Base-by-base conservation (phyloP, 768 basidiomycete species). In the Pulveroboletus sp. region DNA sequence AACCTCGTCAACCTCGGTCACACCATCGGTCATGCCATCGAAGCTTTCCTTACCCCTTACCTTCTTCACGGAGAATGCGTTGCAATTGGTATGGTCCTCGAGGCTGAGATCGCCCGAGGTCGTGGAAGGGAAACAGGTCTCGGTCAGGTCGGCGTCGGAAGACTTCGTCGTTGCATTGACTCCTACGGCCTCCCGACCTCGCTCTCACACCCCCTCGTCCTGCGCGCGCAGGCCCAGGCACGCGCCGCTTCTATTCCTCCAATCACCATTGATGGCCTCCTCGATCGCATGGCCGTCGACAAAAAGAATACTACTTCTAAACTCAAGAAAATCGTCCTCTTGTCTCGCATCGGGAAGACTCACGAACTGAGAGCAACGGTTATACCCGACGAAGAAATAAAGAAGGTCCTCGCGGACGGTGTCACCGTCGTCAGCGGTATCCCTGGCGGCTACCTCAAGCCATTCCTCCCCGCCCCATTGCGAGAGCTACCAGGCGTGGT, bases 1-100 rank as follows among this genome's bases (percentile, higher is more conserved):
- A 97, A 97, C 73, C 84, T 99, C 47, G 95, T 99, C 75, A 99
- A 99, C 71, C 98, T 98, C 63, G 96, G 96, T 1, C 96, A 99
- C 69, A 93, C 89, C 38, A 94, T 99, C 61, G 96, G 96, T 0
- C 96, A 99, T 72, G 96, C 95, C 14, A 94, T 98, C 61, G 96
- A 99, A 71, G 96, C 93, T 8, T 82, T 98, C 35, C 73, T 98
- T 49, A 95, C 95, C 0, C 95, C 95, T 17, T 79, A 85, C 14
- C 87, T 97, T 54, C 81, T 99, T 10, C 96, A 99, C 59, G 96
- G 96, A 38, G 96, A 99, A 69, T 97, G 95, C 59, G 85, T 99
- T 61, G 83, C 86, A 49, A 79, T 98, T 26, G 96, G 96, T 4
- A 98, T 97, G 86, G 86, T 98, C 48, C 81, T 98, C 39, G 96